Evolutionary conservation across 352 stramenopile genomes (phyloP).

Genomic region (Phytophthora syringae): DNA sequence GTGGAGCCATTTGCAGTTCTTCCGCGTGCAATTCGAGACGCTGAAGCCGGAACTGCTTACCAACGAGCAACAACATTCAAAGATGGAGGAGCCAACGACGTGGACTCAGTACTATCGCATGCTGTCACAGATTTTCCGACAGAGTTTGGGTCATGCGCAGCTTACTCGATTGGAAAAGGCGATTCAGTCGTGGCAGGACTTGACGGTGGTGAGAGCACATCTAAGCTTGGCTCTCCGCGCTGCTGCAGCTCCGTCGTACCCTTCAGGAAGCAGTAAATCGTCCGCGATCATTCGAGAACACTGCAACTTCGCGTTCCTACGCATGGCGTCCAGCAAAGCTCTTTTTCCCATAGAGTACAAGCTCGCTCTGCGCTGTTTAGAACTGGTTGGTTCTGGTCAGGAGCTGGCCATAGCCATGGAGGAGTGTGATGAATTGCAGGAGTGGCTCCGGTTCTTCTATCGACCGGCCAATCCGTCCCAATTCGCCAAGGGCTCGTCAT

Average conservation of each 20-base stretch:
- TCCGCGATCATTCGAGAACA: constrained; percentile 37
- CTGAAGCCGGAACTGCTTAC: constrained; percentile 40
- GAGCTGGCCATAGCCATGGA: constrained; percentile 36
- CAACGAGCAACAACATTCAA: constrained; percentile 15
- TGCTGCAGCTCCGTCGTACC: constrained; percentile 28
- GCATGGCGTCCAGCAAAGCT: constrained; percentile 47
- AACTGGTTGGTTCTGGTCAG: constrained; percentile 42
- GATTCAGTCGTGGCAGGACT: constrained; percentile 47
- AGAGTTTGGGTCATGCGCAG: constrained; percentile 22
- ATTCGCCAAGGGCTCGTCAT: constrained; percentile 56
- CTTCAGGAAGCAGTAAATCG: constrained; percentile 14
- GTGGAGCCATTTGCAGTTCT: constrained; percentile 61
- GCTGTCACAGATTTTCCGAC: constrained; percentile 35
- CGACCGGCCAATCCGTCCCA: constrained; percentile 64
- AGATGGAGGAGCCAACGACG: constrained; percentile 15
- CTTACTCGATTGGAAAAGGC: constrained; percentile 44
- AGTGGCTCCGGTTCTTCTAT: constrained; percentile 76
- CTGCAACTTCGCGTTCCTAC: constrained; percentile 36
- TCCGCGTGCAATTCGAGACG: constrained; percentile 57
- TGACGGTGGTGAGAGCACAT: constrained; percentile 46
- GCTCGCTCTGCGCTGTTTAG: constrained; percentile 51
- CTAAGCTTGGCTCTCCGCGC: constrained; percentile 48
- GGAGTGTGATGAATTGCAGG: constrained; percentile 41
- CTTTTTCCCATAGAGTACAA: constrained; percentile 75
- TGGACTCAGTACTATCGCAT: constrained; percentile 41